Conservation (phyloP, 2,329 filamentous ascomycete genomes). For the Trichoderma atroviride region DNA sequence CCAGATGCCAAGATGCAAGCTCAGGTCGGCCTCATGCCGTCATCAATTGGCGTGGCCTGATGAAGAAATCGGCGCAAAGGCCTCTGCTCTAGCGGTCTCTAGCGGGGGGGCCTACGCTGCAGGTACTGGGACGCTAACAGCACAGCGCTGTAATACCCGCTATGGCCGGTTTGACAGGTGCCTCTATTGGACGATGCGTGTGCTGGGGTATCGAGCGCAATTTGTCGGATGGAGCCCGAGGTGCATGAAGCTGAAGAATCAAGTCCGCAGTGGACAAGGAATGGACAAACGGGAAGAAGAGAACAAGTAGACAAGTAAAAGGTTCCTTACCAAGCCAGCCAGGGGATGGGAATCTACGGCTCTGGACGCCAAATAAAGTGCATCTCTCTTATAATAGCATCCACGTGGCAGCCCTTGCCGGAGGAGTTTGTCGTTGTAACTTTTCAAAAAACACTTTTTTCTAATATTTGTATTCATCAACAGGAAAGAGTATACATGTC, state of each 20-base stretch:
- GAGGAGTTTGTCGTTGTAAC: not conserved
- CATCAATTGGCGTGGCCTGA: slow-evolving; percentile 13
- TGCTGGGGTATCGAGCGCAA: not conserved
- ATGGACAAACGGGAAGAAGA: not conserved
- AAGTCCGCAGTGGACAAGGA: not conserved
- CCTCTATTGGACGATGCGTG: not conserved
- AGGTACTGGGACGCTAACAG: slow-evolving; percentile 3
- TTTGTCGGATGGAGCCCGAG: not conserved
- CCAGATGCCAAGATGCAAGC: not conserved
- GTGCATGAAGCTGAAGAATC: not conserved
- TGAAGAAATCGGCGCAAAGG: slow-evolving; percentile 3
- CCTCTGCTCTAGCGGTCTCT: not conserved
- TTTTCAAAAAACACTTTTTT: not conserved
- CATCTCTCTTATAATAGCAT: not conserved
- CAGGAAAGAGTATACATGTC: not conserved
- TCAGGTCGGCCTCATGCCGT: not conserved
- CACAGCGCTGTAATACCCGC: slow-evolving; percentile 1
- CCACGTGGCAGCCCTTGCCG: not conserved
- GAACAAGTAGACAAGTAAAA: not conserved
- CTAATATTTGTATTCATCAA: too few species aligned
- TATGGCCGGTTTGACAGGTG: not conserved
- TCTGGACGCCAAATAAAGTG: not conserved
- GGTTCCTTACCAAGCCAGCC: not conserved
- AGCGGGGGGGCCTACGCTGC: not conserved
- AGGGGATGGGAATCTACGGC: not conserved